phyloP scores from a whole-genome alignment of 2,329 filamentous ascomycete genomes.

The Sphaerulina populicola region DNA sequence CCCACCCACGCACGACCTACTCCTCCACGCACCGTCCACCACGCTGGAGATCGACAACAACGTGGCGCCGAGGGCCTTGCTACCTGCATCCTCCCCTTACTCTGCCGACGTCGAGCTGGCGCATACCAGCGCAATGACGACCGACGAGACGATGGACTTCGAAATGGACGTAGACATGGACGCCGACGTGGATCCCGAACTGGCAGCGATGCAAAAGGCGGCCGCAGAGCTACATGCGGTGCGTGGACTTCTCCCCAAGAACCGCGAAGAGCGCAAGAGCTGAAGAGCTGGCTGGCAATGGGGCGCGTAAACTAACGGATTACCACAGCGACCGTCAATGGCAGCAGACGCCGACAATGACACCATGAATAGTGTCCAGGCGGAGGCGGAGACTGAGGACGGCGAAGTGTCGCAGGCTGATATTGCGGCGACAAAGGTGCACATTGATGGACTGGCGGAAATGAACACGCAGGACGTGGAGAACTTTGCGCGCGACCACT shows the following conservation, averaged over 20 bases:
- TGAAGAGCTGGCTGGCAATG: not conserved
- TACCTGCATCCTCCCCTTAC: constrained; percentile 2
- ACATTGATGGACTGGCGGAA: constrained; percentile 73
- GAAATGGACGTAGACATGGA: constrained; percentile 23
- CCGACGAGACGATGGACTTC: constrained; percentile 11
- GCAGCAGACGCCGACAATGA: constrained; percentile 21
- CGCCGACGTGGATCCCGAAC: constrained; percentile 30
- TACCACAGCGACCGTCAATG: constrained; percentile 17
- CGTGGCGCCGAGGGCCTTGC: not conserved
- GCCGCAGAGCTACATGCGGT: constrained; percentile 25
- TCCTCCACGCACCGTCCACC: no score
- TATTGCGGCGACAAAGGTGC: constrained; percentile 56
- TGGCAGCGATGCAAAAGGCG: constrained; percentile 29
- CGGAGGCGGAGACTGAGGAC: constrained; percentile 27
- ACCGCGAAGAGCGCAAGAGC: not conserved
- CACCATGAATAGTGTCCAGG: constrained; percentile 24
- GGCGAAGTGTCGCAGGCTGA: constrained; percentile 29
- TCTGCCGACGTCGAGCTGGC: constrained; percentile 4
- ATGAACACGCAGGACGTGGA: constrained; percentile 74
- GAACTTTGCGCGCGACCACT: constrained; percentile 58
- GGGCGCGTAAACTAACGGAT: constrained; percentile 12
- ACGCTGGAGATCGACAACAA: not conserved
- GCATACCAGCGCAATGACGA: constrained; percentile 2
- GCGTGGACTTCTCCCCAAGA: constrained; percentile 4
- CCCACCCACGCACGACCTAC: no score